phyloP scores from a whole-genome alignment of 495 filamentous ascomycete genomes.

The Amorphotheca resinae region DNA sequence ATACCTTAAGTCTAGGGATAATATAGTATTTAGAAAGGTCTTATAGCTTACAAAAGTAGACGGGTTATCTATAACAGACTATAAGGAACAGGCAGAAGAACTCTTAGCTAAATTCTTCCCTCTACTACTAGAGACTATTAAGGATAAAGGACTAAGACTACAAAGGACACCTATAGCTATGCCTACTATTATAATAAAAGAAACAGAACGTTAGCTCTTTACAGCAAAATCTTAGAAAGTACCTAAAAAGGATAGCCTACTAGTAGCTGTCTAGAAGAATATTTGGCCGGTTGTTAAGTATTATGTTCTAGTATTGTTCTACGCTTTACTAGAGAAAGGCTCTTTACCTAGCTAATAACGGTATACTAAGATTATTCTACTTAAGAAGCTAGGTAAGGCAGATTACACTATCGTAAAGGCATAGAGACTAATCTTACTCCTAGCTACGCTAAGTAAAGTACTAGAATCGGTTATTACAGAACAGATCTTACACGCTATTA shows the following conservation, averaged over 20 bases:
- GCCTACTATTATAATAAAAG: conserved; percentile 6
- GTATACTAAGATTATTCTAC: too few species aligned
- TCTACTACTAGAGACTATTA: conserved; percentile 16
- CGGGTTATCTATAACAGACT: conserved; percentile 17
- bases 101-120: conserved; percentile 21
- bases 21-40: conserved; percentile 11
- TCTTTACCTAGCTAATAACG: conserved; percentile 18
- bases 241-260: conserved; percentile 20
- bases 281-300: conserved; percentile 23
- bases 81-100: not conserved
- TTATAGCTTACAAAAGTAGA: conserved; percentile 18
- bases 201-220: conserved; percentile 7
- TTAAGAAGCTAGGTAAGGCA: conserved; percentile 6
- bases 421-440: conserved; percentile 14
- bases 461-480: conserved; percentile 8
- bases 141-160: not conserved
- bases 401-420: conserved; percentile 9
- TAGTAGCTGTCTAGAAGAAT: conserved; percentile 12
- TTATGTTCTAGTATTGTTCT: conserved; percentile 12
- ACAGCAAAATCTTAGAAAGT: conserved; percentile 17
- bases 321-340: conserved; percentile 10
- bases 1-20: conserved; percentile 3
- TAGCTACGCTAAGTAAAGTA: conserved; percentile 12
- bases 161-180: conserved; percentile 1
- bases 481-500: conserved; percentile 11